Evolutionary conservation across 2,329 filamentous ascomycete species (phyloP).

Genomic region (Clonostachys byssicola): DNA sequence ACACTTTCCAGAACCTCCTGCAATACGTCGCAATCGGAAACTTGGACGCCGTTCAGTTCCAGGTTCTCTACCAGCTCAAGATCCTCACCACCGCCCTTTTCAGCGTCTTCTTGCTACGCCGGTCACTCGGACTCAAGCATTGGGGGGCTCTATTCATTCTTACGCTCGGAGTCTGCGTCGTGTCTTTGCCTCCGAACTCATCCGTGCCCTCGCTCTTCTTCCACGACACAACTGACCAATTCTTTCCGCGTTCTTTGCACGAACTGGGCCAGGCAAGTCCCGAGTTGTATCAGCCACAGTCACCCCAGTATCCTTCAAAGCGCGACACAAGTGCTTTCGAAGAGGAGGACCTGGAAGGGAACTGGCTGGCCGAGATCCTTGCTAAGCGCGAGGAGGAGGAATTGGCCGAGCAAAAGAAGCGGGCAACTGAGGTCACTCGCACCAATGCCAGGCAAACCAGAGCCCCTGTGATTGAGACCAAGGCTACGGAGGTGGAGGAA

Average conservation of each 20-base stretch:
- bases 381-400: too few relatives aligned
- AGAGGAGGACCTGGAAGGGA: too few relatives aligned
- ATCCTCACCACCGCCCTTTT: constrained; percentile 88
- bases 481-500: background rate
- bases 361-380: too few relatives aligned
- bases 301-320: background rate
- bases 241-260: constrained; percentile 76
- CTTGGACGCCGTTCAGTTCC: constrained; percentile 86
- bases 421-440: too few relatives aligned
- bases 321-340: too few relatives aligned
- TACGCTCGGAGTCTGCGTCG: constrained; percentile 76
- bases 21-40: constrained; percentile 92
- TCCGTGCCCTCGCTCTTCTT: constrained; percentile 50
- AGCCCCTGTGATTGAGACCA: background rate
- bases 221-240: constrained; percentile 59
- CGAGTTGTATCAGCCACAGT: constrained; percentile 5
- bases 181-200: constrained; percentile 46
- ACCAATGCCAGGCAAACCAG: background rate
- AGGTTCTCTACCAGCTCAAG: constrained; percentile 91
- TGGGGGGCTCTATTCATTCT: constrained; percentile 80
- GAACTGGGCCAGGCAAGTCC: constrained; percentile 57
- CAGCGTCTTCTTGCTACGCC: constrained; percentile 72
- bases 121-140: constrained; percentile 65
- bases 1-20: constrained; percentile 88
- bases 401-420: too few relatives aligned